Percentiles rank a stretch among this genome's conserved stretches.
These are phyloP conservation scores for Epicoccum sorghinum DNA, from an alignment of 2,329 filamentous ascomycete species.

Conservation along the genomic window DNA sequence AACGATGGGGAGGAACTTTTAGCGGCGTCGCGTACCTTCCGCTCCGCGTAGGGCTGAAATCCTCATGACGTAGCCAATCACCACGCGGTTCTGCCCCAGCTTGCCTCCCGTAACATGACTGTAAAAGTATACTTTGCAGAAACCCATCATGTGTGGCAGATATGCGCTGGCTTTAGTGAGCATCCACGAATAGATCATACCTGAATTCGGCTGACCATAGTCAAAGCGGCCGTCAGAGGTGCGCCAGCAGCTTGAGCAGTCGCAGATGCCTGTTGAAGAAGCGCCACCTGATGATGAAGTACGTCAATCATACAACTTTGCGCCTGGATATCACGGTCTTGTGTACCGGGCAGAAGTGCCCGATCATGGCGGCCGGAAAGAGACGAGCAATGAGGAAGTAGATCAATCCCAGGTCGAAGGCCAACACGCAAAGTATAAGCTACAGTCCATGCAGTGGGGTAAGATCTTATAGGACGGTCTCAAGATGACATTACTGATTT, in stretches of 20 bases:
- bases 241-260: slow-evolving; percentile 72
- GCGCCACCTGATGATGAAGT: slow-evolving; percentile 72
- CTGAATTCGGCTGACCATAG: slow-evolving; percentile 15
- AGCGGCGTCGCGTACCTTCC: slow-evolving; percentile 32
- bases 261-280: slow-evolving; percentile 75
- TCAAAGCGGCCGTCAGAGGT: slow-evolving; percentile 76
- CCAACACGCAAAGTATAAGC: slow-evolving; percentile 68
- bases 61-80: slow-evolving; percentile 45
- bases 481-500: slow-evolving; percentile 20
- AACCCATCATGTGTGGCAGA: slow-evolving; percentile 67
- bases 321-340: slow-evolving; percentile 82
- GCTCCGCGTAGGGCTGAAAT: slow-evolving; percentile 36
- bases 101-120: slow-evolving; percentile 3
- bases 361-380: slow-evolving; percentile 58
- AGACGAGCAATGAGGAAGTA: slow-evolving; percentile 2
- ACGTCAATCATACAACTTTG: slow-evolving; percentile 88
- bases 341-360: slow-evolving; percentile 81
- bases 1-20: slow-evolving; percentile 35
- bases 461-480: slow-evolving; percentile 13
- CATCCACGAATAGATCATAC: slow-evolving; percentile 9
- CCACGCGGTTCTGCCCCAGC: slow-evolving; percentile 21
- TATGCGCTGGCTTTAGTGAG: slow-evolving; percentile 68
- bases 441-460: slow-evolving; percentile 95
- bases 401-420: slow-evolving; percentile 16
- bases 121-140: slow-evolving; percentile 27